phyloP scores from a whole-genome alignment of 2,329 filamentous ascomycete genomes.

The Neocucurbitaria cava region DNA sequence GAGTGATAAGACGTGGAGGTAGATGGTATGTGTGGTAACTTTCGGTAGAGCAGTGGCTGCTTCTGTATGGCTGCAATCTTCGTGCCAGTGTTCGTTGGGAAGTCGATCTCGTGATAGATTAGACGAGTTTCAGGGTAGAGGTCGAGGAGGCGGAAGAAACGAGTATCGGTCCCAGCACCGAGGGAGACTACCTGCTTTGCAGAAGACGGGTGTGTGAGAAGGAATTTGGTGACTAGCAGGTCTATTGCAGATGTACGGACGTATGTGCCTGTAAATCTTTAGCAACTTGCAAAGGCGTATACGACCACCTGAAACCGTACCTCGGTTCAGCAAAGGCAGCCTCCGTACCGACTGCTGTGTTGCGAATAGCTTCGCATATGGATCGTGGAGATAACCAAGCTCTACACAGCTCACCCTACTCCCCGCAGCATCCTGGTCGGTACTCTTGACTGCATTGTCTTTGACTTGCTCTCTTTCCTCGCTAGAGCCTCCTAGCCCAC shows the following conservation, averaged over 20 bases:
- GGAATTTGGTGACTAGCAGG: slow-evolving; percentile 74
- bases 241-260: slow-evolving; percentile 86
- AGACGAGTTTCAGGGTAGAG: slow-evolving; percentile 56
- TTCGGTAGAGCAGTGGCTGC: slow-evolving; percentile 37
- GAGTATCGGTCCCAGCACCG: slow-evolving; percentile 92
- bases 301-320: slow-evolving; percentile 51
- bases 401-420: slow-evolving; percentile 89
- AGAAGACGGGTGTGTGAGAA: slow-evolving; percentile 54
- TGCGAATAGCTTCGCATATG: slow-evolving; percentile 76
- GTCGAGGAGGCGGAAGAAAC: slow-evolving; percentile 77
- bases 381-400: slow-evolving; percentile 82
- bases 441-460: slow-evolving; percentile 83
- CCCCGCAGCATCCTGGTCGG: slow-evolving; percentile 88
- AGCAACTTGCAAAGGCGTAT: no score
- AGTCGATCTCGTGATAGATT: slow-evolving; percentile 92
- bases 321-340: slow-evolving; percentile 92
- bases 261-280: slow-evolving; percentile 74
- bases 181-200: slow-evolving; percentile 85
- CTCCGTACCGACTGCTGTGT: slow-evolving; percentile 65
- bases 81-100: slow-evolving; percentile 72
- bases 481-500: slow-evolving; percentile 25
- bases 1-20: slow-evolving; percentile 55
- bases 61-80: slow-evolving; percentile 63
- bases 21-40: slow-evolving; percentile 27
- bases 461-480: slow-evolving; percentile 53